These are phyloP conservation scores for Saccharomycopsis lassenensis DNA, from an alignment of 805 yeast genomes.

Conservation along the genomic window DNA sequence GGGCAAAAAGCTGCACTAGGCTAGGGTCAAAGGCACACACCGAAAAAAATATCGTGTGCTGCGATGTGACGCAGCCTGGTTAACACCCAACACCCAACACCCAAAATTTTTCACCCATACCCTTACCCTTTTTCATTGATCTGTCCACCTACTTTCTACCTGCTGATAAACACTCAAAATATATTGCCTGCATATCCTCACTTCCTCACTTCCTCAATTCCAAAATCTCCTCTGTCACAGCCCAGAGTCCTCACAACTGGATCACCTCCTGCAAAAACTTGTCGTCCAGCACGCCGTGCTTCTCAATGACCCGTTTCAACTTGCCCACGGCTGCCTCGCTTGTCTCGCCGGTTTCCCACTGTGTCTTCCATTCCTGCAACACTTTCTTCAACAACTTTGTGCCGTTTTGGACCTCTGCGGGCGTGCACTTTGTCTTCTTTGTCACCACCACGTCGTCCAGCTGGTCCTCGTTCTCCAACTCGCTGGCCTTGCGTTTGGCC, in stretches of 20 bases:
- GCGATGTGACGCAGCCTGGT: too few species aligned
- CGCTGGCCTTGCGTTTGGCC: constrained; percentile 92
- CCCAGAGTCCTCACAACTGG: constrained; percentile 25
- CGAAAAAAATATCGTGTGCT: too few species aligned
- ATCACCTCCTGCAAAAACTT: constrained; percentile 38
- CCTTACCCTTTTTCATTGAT: too few species aligned
- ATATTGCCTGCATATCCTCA: too few species aligned
- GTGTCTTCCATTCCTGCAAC: constrained; percentile 48
- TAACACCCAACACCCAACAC: neutral
- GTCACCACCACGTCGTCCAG: constrained; percentile 32
- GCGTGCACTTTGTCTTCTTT: constrained; percentile 40
- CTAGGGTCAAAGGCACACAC: too few species aligned
- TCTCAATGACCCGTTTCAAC: constrained; percentile 25
- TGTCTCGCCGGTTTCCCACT: constrained; percentile 19
- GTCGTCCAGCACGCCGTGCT: constrained; percentile 25
- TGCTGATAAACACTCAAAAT: neutral
- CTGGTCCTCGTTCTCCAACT: constrained; percentile 44
- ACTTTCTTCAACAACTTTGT: constrained; percentile 36
- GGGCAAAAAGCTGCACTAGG: too few species aligned
- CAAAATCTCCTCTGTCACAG: too few species aligned
- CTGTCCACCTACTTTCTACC: too few species aligned
- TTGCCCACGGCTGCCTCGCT: constrained; percentile 31
- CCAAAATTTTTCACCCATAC: neutral
- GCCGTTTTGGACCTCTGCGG: constrained; percentile 40
- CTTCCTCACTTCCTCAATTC: too few species aligned